phyloP scores from a whole-genome alignment of 768 basidiomycete species.

The Tylopilus sp. region DNA sequence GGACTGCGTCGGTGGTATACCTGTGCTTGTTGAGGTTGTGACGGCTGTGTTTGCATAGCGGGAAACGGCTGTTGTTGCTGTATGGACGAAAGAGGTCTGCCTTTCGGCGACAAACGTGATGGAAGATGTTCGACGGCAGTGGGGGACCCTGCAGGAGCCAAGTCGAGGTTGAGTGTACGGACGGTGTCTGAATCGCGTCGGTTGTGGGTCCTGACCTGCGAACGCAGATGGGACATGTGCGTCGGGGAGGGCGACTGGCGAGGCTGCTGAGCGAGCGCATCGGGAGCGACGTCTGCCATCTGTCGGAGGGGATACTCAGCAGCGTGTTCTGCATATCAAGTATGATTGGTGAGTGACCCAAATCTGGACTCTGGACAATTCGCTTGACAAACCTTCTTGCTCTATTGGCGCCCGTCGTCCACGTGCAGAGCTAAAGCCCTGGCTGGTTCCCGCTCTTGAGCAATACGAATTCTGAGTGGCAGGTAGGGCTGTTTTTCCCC shows the following conservation, averaged over 20 bases:
- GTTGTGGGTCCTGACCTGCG: constrained; percentile 44
- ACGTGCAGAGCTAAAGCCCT: constrained; percentile 38
- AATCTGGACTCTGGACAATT: constrained; percentile 8
- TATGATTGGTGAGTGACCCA: constrained; percentile 8
- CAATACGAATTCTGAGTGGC: constrained; percentile 22
- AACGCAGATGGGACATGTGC: constrained; percentile 32
- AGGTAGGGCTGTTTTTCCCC: constrained; percentile 13
- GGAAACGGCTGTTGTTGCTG: constrained; percentile 29
- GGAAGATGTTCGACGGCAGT: constrained; percentile 47
- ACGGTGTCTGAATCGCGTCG: constrained; percentile 78
- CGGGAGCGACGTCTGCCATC: constrained; percentile 8
- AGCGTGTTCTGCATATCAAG: constrained; percentile 22
- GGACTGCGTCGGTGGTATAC: constrained; percentile 63
- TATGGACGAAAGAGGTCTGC: constrained; percentile 17
- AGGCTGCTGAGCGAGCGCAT: constrained; percentile 26
- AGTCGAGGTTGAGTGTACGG: constrained; percentile 43
- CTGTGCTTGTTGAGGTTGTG: constrained; percentile 22
- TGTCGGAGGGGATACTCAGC: constrained; percentile 24
- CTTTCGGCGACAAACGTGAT: constrained; percentile 30
- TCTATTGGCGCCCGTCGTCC: constrained; percentile 40
- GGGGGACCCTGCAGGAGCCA: constrained; percentile 46
- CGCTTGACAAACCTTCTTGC: constrained; percentile 37
- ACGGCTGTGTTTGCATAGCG: constrained; percentile 21
- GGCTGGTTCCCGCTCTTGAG: constrained; percentile 43
- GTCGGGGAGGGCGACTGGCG: constrained; percentile 57